Evolutionary conservation across 2,329 filamentous ascomycete species (phyloP).

Genomic region (Cytospora chrysosperma): DNA sequence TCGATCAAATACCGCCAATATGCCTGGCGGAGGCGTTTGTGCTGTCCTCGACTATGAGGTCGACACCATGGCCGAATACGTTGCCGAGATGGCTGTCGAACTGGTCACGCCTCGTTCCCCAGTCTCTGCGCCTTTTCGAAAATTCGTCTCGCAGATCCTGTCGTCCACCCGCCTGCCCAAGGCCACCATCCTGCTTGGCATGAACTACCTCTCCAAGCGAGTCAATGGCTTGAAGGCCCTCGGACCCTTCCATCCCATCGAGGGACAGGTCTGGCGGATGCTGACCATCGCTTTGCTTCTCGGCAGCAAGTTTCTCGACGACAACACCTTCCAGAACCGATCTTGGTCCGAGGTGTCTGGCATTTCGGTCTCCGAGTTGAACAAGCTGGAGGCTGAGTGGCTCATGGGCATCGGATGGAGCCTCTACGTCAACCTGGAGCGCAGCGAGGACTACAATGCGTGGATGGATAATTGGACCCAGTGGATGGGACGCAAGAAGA

Average conservation of each 20-base stretch:
- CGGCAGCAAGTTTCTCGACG: conserved; percentile 93
- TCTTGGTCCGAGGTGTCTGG: conserved; percentile 96
- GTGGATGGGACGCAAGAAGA: conserved; percentile 56
- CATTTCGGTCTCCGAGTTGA: conserved; percentile 80
- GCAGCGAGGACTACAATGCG: conserved; percentile 67
- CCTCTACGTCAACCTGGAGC: conserved; percentile 81
- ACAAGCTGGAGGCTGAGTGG: conserved; percentile 85
- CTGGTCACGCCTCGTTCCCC: conserved; percentile 52
- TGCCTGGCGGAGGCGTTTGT: conserved; percentile 76
- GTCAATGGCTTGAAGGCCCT: conserved; percentile 69
- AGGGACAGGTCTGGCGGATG: conserved; percentile 81
- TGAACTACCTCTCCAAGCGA: conserved; percentile 84
- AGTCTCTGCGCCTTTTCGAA: conserved; percentile 74
- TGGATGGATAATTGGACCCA: conserved; percentile 62
- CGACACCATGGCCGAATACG: conserved; percentile 93
- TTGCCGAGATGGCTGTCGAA: conserved; percentile 78
- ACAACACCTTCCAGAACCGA: conserved; percentile 96
- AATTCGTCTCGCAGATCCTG: conserved; percentile 88
- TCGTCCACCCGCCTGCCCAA: conserved; percentile 87
- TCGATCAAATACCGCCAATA: conserved; percentile 42
- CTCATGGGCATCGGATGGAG: conserved; percentile 78
- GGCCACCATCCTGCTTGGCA: conserved; percentile 84
- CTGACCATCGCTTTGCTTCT: conserved; percentile 81
- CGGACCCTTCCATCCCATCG: conserved; percentile 55
- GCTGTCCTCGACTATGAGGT: conserved; percentile 96